Evolutionary conservation across 768 basidiomycete species (phyloP).

Genomic region (Phylloporus sp.): DNA sequence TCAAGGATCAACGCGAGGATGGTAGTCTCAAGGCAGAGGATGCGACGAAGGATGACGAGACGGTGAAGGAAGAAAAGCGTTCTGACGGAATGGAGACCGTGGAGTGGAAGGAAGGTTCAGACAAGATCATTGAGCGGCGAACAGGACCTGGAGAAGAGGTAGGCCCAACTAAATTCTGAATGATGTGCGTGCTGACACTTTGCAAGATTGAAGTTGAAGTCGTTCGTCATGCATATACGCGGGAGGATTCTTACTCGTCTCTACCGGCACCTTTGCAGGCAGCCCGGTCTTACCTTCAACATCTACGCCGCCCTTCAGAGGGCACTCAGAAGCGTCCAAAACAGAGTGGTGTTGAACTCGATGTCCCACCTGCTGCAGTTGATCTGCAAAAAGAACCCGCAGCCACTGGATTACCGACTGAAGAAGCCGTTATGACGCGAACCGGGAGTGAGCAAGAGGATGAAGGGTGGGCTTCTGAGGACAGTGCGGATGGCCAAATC

Average conservation of each 20-base stretch:
- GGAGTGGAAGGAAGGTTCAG: slow-evolving; percentile 71
- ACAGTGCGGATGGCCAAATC: slow-evolving; percentile 27
- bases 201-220: slow-evolving; percentile 61
- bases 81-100: slow-evolving; percentile 40
- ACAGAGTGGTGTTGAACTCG: slow-evolving; percentile 17
- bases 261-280: neutral
- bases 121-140: slow-evolving; percentile 60
- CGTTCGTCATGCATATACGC: slow-evolving; percentile 38
- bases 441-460: slow-evolving; percentile 31
- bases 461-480: slow-evolving; percentile 63
- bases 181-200: slow-evolving; percentile 13
- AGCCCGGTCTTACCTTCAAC: slow-evolving; percentile 11
- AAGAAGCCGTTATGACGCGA: slow-evolving; percentile 1
- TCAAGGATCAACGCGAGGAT: slow-evolving; percentile 6
- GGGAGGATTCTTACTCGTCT: slow-evolving; percentile 2
- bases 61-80: slow-evolving; percentile 32
- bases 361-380: slow-evolving; percentile 13
- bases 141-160: slow-evolving; percentile 63
- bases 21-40: slow-evolving; percentile 9
- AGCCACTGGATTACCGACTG: neutral
- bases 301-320: slow-evolving; percentile 13
- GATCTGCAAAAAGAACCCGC: slow-evolving; percentile 9
- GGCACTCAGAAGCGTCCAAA: slow-evolving; percentile 24
- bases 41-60: slow-evolving; percentile 13
- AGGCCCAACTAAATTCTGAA: slow-evolving; percentile 13